A percentile compares a stretch with the other conserved stretches of the same genome.
These are phyloP conservation scores for Verticillium nonalfalfae DNA, from an alignment of 2,329 filamentous ascomycete genomes.

Conservation along the genomic window DNA sequence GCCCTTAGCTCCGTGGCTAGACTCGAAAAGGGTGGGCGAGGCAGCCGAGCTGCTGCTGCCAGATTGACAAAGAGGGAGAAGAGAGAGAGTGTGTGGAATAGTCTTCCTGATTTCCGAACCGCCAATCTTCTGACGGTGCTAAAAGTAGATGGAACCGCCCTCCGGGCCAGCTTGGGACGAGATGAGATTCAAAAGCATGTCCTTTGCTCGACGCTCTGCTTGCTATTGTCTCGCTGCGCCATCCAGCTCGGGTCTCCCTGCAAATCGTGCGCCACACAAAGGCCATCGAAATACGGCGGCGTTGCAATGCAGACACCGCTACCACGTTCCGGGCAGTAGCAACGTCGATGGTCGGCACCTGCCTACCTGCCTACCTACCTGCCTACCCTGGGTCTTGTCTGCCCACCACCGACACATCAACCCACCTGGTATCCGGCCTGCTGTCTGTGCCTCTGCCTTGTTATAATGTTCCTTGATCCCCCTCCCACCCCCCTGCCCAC, in stretches of 20 bases:
- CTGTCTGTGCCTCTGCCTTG: not conserved
- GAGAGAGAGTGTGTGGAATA: not conserved
- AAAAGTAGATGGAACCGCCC: not conserved
- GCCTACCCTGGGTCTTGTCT: not conserved
- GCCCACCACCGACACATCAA: not conserved
- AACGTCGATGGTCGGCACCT: not conserved
- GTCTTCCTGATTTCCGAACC: not conserved
- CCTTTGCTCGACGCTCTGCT: not conserved
- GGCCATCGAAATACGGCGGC: not conserved
- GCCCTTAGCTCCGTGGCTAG: not conserved
- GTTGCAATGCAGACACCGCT: not conserved
- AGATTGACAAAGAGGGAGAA: too few species aligned
- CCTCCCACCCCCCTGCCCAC: not conserved
- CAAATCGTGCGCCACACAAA: not conserved
- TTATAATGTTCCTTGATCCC: not conserved
- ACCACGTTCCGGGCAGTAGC: not conserved
- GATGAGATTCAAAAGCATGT: not conserved
- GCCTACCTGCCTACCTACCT: not conserved
- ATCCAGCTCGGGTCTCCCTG: not conserved
- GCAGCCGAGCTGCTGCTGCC: too few species aligned
- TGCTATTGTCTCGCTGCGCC: not conserved
- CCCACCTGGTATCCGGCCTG: not conserved
- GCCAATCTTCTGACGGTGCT: not conserved
- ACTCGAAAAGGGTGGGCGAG: not conserved
- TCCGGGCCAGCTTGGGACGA: not conserved